Percentiles rank a stretch among this genome's conserved stretches.
Evolutionary conservation across 306 rosid species (phyloP).

Genomic region (Albizia julibrissin): DNA sequence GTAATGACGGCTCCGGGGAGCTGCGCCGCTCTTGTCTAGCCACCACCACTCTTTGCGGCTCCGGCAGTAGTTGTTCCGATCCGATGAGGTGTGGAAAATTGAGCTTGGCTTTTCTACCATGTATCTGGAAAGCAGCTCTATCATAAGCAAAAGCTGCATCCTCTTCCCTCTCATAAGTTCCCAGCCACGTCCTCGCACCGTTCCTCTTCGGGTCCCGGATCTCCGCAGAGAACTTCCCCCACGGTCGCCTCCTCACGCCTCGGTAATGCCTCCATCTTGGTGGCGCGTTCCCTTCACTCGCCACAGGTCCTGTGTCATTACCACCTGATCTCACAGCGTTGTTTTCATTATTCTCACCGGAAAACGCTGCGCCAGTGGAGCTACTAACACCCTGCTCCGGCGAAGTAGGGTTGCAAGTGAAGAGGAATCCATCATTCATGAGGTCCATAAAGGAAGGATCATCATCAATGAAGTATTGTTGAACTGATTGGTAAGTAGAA

Average conservation of each 20-base stretch:
- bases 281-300: not conserved
- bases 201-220: constrained; percentile 46
- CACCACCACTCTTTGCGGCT: not conserved
- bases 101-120: constrained; percentile 51
- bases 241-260: constrained; percentile 53
- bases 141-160: constrained; percentile 73
- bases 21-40: not conserved
- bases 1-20: not conserved
- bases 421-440: not conserved
- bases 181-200: constrained; percentile 66
- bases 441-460: not conserved
- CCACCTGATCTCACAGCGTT: too few species aligned
- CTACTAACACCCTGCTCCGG: not conserved
- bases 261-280: constrained; percentile 33
- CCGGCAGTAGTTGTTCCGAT: not conserved
- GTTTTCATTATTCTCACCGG: not conserved
- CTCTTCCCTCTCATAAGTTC: constrained; percentile 56
- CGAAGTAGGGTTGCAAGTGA: not conserved
- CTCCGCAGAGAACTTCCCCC: constrained; percentile 61
- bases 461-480: not conserved
- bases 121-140: constrained; percentile 65
- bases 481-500: not conserved
- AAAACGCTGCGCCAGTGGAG: not conserved
- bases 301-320: not conserved
- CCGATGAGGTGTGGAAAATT: not conserved